phyloP scores from a whole-genome alignment of 2,329 filamentous ascomycete genomes.

The Ilyonectria destructans region DNA sequence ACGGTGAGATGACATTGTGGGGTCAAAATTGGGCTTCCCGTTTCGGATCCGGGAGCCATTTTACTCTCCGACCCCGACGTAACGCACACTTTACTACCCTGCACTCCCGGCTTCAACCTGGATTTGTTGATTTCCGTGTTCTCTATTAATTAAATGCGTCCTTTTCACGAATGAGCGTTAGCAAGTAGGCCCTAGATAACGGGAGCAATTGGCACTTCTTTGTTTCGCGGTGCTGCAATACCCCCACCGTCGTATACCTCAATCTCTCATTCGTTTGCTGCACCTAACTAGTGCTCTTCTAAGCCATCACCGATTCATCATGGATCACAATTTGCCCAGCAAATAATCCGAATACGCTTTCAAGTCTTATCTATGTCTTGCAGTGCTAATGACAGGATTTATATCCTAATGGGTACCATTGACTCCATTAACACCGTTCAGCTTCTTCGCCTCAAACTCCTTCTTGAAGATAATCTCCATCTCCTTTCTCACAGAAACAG shows the following conservation, averaged over 20 bases:
- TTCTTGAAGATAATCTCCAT: conserved; percentile 60
- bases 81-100: not conserved
- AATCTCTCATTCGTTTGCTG: too few relatives aligned
- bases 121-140: not conserved
- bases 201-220: too few relatives aligned
- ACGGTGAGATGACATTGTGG: not conserved
- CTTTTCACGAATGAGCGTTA: not conserved
- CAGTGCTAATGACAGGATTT: not conserved
- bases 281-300: too few relatives aligned
- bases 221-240: too few relatives aligned
- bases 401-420: conserved; percentile 10
- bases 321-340: not conserved
- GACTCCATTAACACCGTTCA: conserved; percentile 34
- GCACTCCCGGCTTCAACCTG: not conserved
- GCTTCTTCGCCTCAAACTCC: conserved; percentile 38
- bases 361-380: not conserved
- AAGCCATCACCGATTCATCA: not conserved
- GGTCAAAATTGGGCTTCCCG: not conserved
- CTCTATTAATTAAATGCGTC: not conserved
- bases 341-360: not conserved
- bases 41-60: not conserved
- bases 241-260: too few relatives aligned
- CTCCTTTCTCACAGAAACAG: conserved; percentile 59
- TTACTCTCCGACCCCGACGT: not conserved
- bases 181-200: too few relatives aligned